Percentiles rank a stretch among this genome's conserved stretches.
These are phyloP conservation scores for Spergularia bocconei DNA, from an alignment of 148 eudicot species.

Conservation along the genomic window DNA sequence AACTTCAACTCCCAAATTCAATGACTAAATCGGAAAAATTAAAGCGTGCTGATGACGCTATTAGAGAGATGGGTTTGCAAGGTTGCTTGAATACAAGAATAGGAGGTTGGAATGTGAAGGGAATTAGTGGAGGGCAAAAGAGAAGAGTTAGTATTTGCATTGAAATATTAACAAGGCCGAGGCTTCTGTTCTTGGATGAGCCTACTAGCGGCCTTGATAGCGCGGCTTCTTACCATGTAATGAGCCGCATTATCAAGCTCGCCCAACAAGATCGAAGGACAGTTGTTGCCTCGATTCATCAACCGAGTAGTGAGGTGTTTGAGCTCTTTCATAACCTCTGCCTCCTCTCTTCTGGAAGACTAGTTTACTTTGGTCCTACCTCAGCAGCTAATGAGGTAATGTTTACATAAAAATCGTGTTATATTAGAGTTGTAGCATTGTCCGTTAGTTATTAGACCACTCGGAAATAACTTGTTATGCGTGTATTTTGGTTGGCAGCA, in stretches of 20 bases:
- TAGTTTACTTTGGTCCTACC: slow-evolving; percentile 54
- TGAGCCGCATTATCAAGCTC: slow-evolving; percentile 42
- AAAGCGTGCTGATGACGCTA: slow-evolving; percentile 49
- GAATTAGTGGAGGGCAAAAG: slow-evolving; percentile 82
- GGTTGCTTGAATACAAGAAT: slow-evolving; percentile 57
- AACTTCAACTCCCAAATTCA: slow-evolving; percentile 56
- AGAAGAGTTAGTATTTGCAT: slow-evolving; percentile 81
- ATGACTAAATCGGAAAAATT: slow-evolving; percentile 51
- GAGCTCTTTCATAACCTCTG: slow-evolving; percentile 61
- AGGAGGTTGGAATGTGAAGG: slow-evolving; percentile 67
- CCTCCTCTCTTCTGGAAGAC: slow-evolving; percentile 52
- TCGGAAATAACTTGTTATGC: not conserved
- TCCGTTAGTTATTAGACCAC: not conserved
- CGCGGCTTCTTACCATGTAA: slow-evolving; percentile 77
- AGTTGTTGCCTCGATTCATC: slow-evolving; percentile 65
- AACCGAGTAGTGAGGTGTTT: slow-evolving; percentile 66
- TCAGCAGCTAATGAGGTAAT: slow-evolving; percentile 48
- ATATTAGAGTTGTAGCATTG: not conserved
- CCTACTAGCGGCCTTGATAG: slow-evolving; percentile 89
- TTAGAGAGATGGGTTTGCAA: slow-evolving; percentile 73
- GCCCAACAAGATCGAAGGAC: slow-evolving; percentile 43
- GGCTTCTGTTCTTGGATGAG: slow-evolving; percentile 74
- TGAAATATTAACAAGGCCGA: slow-evolving; percentile 62
- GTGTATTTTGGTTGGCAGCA: slow-evolving; percentile 44
- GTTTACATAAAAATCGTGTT: not conserved